Evolutionary conservation across 352 stramenopile species (phyloP).

Genomic region (Pythium aquatile): DNA sequence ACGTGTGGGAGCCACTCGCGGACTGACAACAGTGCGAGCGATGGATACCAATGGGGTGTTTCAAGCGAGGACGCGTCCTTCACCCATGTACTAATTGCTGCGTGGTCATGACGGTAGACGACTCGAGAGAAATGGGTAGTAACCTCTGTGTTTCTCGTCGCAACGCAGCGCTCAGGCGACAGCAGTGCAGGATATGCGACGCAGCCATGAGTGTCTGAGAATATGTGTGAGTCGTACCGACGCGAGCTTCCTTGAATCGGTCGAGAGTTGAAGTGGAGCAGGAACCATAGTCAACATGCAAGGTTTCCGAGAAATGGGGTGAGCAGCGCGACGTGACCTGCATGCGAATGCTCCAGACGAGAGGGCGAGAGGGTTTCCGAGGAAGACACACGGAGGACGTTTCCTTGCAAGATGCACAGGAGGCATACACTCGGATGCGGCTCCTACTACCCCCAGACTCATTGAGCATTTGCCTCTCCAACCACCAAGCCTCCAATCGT

Average conservation of each 20-base stretch:
- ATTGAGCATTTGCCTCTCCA: not conserved
- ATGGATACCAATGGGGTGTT: conserved; percentile 1
- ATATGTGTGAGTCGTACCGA: not conserved
- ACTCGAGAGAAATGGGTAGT: not conserved
- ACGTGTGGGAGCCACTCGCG: not conserved
- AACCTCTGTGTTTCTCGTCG: conserved; percentile 2
- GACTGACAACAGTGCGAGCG: not conserved
- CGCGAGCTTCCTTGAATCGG: not conserved
- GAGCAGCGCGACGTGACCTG: too few relatives aligned
- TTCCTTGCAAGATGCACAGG: too few relatives aligned
- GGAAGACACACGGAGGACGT: not conserved
- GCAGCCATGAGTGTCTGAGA: not conserved
- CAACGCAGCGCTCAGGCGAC: not conserved
- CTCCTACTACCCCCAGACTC: too few relatives aligned
- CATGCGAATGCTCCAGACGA: not conserved
- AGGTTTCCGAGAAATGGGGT: too few relatives aligned
- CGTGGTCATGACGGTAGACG: too few relatives aligned
- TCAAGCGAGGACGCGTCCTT: not conserved
- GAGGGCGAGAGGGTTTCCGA: not conserved
- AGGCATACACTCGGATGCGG: too few relatives aligned
- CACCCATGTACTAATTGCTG: not conserved
- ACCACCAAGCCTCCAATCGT: not conserved
- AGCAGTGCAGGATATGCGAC: not conserved
- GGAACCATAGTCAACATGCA: not conserved
- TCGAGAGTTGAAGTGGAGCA: not conserved